A percentile compares a stretch with the other conserved stretches of the same genome.
phyloP scores from a whole-genome alignment of 371 early-diverging fungal genomes.

The Entomophthora muscae region DNA sequence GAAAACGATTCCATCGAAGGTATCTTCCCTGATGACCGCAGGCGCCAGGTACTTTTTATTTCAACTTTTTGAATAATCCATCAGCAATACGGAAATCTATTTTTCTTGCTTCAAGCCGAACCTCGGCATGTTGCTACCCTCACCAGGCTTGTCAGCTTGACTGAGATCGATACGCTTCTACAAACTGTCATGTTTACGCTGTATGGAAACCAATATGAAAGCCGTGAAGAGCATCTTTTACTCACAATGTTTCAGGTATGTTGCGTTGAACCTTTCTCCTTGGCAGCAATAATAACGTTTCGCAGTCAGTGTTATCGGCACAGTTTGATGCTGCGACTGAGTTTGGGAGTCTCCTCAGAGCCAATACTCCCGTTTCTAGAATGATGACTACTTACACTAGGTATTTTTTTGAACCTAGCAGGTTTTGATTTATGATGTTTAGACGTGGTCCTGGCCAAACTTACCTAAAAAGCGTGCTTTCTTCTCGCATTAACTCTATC shows the following conservation, averaged over 20 bases:
- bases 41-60: slow-evolving; percentile 34
- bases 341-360: slow-evolving; percentile 71
- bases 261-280: neutral
- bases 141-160: slow-evolving; percentile 58
- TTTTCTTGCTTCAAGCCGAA: slow-evolving; percentile 81
- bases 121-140: slow-evolving; percentile 80
- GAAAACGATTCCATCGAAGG: slow-evolving; percentile 49
- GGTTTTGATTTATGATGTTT: slow-evolving; percentile 3
- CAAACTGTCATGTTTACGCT: slow-evolving; percentile 94
- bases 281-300: neutral
- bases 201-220: slow-evolving; percentile 91
- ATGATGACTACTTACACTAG: slow-evolving; percentile 90
- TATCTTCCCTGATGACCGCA: slow-evolving; percentile 65
- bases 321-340: slow-evolving; percentile 81
- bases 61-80: neutral
- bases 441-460: slow-evolving; percentile 85
- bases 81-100: slow-evolving; percentile 69
- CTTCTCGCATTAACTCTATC: slow-evolving; percentile 57
- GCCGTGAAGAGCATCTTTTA: slow-evolving; percentile 83
- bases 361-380: slow-evolving; percentile 87
- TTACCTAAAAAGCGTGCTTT: slow-evolving; percentile 73
- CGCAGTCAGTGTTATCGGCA: slow-evolving; percentile 63
- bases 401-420: neutral
- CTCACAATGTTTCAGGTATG: slow-evolving; percentile 87
- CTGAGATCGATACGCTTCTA: slow-evolving; percentile 81